Conservation (phyloP, 371 early-diverging fungal genomes). For the Mycotypha africana region DNA sequence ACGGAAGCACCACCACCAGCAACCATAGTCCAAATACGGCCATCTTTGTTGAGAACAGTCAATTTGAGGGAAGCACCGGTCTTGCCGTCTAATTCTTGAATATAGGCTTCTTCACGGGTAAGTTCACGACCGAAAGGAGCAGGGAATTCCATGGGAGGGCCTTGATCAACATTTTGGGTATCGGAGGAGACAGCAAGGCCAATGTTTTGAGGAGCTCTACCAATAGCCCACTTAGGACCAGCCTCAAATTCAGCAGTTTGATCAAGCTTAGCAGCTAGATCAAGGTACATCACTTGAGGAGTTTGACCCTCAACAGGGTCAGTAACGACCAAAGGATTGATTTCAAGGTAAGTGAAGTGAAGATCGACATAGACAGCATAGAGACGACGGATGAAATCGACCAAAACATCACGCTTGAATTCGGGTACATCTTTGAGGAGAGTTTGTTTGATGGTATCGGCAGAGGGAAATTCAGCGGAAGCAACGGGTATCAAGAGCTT, state of each 20-base stretch:
- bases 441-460: conserved; percentile 58
- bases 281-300: conserved; percentile 84
- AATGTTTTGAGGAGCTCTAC: conserved; percentile 61
- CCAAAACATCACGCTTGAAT: conserved; percentile 79
- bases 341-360: conserved; percentile 97
- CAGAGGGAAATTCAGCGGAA: conserved; percentile 56
- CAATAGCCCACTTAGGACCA: conserved; percentile 86
- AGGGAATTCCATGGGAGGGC: conserved; percentile 95
- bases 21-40: conserved; percentile 99
- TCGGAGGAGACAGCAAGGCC: conserved; percentile 35
- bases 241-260: conserved; percentile 97
- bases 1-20: conserved; percentile 99
- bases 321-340: conserved; percentile 96
- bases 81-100: conserved; percentile 95
- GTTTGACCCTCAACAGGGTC: conserved; percentile 53
- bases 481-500: conserved; percentile 71
- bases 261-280: conserved; percentile 97
- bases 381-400: conserved; percentile 87
- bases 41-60: conserved; percentile 90
- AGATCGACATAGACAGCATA: conserved; percentile 93
- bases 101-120: conserved; percentile 95
- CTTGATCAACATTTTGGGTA: conserved; percentile 57
- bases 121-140: conserved; percentile 97
- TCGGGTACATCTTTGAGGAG: conserved; percentile 61
- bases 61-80: conserved; percentile 97